A percentile compares a stretch with the other conserved stretches of the same genome.
phyloP scores from a whole-genome alignment of 345 rosid species.

The Mallotus nudiflorus region DNA sequence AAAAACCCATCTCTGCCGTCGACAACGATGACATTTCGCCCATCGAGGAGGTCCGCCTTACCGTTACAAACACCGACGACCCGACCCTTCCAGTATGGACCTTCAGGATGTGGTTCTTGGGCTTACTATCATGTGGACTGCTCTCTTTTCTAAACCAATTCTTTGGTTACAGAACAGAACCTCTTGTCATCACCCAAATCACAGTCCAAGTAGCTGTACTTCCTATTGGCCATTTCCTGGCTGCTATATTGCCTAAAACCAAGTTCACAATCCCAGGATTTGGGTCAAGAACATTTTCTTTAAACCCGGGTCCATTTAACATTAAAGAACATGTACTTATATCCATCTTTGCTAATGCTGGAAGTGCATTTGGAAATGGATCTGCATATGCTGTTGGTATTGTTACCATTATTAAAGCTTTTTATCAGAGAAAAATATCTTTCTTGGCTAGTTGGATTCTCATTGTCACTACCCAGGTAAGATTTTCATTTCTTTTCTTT shows the following conservation, averaged over 20 bases:
- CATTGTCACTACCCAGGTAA: constrained; percentile 82
- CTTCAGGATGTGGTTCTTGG: constrained; percentile 84
- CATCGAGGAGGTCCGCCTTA: constrained; percentile 74
- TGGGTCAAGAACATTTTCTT: constrained; percentile 56
- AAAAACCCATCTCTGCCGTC: constrained; percentile 8
- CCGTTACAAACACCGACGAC: constrained; percentile 77
- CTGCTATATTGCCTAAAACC: constrained; percentile 53
- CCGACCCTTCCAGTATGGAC: constrained; percentile 82
- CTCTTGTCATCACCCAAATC: constrained; percentile 76
- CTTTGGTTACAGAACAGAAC: constrained; percentile 81
- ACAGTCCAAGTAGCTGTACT: constrained; percentile 73
- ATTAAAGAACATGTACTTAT: constrained; percentile 86
- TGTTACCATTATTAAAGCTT: constrained; percentile 69
- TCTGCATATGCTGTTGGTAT: constrained; percentile 71
- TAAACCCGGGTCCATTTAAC: constrained; percentile 86
- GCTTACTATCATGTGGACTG: constrained; percentile 61
- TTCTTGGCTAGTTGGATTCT: constrained; percentile 84
- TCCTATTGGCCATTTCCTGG: constrained; percentile 77
- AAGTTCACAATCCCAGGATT: constrained; percentile 57
- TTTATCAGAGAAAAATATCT: constrained; percentile 57
- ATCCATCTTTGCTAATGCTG: constrained; percentile 80
- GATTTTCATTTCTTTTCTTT: neutral
- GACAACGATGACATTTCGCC: constrained; percentile 59
- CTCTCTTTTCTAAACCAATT: constrained; percentile 83
- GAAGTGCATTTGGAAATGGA: constrained; percentile 75